These are phyloP conservation scores for Alternaria alternata DNA, from an alignment of 2,329 filamentous ascomycete genomes.

Conservation along the genomic window DNA sequence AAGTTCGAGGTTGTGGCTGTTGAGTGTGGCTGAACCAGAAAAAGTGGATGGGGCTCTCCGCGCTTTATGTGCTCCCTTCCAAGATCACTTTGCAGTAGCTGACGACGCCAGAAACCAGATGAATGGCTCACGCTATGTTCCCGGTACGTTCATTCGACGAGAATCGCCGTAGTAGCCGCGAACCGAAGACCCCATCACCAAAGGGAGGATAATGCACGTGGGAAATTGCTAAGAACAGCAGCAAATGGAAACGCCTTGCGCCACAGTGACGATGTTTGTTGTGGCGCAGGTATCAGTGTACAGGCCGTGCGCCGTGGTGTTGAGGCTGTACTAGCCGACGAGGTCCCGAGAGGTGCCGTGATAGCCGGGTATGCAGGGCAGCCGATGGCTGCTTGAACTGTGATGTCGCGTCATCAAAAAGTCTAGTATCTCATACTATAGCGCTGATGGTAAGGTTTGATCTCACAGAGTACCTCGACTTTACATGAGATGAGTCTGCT, in stretches of 20 bases:
- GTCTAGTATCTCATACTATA: background rate
- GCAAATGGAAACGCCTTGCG: background rate
- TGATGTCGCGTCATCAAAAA: background rate
- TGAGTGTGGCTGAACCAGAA: background rate
- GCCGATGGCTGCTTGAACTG: background rate
- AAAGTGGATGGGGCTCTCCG: background rate
- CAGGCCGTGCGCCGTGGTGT: slow-evolving; percentile 10
- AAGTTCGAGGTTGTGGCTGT: background rate
- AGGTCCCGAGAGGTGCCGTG: background rate
- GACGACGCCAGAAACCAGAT: slow-evolving; percentile 19
- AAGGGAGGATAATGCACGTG: background rate
- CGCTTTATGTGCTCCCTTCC: background rate
- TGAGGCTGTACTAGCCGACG: slow-evolving; percentile 9
- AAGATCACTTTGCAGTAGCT: background rate
- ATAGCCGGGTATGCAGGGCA: background rate
- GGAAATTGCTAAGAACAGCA: background rate
- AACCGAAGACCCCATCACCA: background rate
- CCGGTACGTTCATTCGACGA: slow-evolving; percentile 6
- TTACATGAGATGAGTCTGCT: background rate
- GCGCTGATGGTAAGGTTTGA: background rate
- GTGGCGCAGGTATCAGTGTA: slow-evolving; percentile 6
- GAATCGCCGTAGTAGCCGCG: slow-evolving; percentile 9
- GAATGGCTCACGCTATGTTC: background rate
- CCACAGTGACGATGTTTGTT: background rate
- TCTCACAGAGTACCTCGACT: background rate